These are phyloP conservation scores for Globisporangium emineosum DNA, from an alignment of 352 stramenopile species.

Conservation along the genomic window DNA sequence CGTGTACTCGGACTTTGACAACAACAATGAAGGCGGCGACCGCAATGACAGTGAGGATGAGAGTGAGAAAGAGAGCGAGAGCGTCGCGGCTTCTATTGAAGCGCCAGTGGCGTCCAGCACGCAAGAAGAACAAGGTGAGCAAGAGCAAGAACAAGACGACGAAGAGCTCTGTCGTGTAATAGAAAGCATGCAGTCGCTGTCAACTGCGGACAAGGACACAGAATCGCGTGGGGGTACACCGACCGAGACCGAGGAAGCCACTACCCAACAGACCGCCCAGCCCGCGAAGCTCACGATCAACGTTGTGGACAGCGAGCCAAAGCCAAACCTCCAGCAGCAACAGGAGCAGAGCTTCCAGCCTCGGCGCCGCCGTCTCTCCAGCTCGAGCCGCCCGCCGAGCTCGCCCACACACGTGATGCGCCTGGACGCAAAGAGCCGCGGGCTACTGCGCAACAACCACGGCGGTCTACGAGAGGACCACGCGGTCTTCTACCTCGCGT, in stretches of 20 bases:
- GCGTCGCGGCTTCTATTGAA: not conserved
- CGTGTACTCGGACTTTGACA: constrained; percentile 56
- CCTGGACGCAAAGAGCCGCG: constrained; percentile 30
- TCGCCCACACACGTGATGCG: constrained; percentile 9
- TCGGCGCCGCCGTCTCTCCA: not conserved
- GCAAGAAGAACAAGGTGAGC: not conserved
- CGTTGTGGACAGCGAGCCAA: not conserved
- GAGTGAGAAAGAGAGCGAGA: not conserved
- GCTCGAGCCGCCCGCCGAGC: not conserved
- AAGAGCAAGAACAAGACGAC: not conserved
- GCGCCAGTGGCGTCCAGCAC: not conserved
- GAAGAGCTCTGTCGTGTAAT: not conserved
- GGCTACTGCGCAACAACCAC: constrained; percentile 42
- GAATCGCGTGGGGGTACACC: not conserved
- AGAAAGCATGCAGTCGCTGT: not conserved
- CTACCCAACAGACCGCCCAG: not conserved
- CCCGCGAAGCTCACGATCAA: constrained; percentile 2
- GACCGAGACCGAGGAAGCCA: not conserved
- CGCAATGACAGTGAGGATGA: constrained; percentile 15
- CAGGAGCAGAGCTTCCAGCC: not conserved
- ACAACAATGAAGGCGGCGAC: constrained; percentile 22
- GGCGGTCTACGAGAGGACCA: constrained; percentile 53
- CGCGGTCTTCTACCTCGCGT: constrained; percentile 88
- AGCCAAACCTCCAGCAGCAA: not conserved
- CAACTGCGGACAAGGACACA: constrained; percentile 1